Evolutionary conservation across 495 filamentous ascomycete species (phyloP), one percentile per base, ranked within the genome.

Genomic region (Aspergillus biplanus): DNA sequence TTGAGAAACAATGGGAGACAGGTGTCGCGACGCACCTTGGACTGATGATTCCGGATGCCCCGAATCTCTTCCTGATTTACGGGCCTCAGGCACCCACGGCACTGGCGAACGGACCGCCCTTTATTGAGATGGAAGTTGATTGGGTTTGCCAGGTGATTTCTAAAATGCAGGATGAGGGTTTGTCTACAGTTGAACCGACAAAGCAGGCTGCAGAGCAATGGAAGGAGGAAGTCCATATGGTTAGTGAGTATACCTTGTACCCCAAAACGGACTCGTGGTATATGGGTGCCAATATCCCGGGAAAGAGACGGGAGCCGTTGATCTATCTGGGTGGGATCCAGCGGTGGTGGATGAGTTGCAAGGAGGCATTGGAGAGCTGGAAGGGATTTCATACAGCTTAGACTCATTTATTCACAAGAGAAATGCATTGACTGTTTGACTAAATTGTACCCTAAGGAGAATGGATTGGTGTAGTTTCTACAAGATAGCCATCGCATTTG

Each of bases 61-160:
- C 85, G 2, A 87, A 87, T 66, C 73, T 86, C 67, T 83, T 84
- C 69, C 72, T 78, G 61, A 67, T 76, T 4, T 82, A 81, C 64
- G 84, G 84, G 0, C 79, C 80, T 4, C 78, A 81, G 32, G 75
- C 72, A 2, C 80, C 80, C 2, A 81, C 79, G 0, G 71, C 79
- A 0, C 73, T 85, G 48, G 71, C 72, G 31, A 87, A 85, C 65
- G 83, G 82, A 5, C 85, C 85, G 0, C 73, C 75, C 0, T 76
- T 69, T 34, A 72, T 82, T 46, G 83, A 86, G 64, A 67, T 81
- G 37, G 79, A 87, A 61, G 81, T 76, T 16, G 67, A 79, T 31
- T 86, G 79, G 78, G 83, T 87, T 58, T 75, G 69, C 47, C 73
- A 78, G 4, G 68, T 58, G 11, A 81, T 87, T 49, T 67, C 70